These are phyloP conservation scores for Prunus dulcis DNA, from an alignment of 306 rosid species.

Conservation along the genomic window DNA sequence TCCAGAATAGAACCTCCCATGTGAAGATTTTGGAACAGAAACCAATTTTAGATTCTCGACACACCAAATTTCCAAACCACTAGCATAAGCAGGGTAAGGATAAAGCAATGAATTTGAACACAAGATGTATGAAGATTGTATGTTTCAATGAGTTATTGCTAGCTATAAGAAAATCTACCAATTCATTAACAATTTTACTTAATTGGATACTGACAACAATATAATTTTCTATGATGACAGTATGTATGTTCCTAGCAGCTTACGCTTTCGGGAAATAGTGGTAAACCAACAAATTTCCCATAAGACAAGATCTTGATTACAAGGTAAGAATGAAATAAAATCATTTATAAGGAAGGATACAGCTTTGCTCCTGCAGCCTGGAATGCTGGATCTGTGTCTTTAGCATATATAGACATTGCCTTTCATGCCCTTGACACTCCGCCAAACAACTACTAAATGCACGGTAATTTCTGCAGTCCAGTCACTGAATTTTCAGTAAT, in stretches of 20 bases:
- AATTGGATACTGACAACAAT: not conserved
- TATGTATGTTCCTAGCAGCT: not conserved
- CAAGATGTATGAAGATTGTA: not conserved
- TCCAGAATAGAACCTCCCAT: constrained; percentile 78
- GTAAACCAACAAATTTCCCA: not conserved
- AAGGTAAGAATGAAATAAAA: constrained; percentile 13
- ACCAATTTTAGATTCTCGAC: constrained; percentile 69
- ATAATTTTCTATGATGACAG: not conserved
- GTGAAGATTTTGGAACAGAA: constrained; percentile 55
- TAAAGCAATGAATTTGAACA: constrained; percentile 31
- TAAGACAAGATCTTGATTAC: too few species aligned
- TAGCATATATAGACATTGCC: constrained; percentile 60
- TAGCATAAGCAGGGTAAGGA: constrained; percentile 46
- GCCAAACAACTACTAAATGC: constrained; percentile 4
- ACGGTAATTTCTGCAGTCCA: constrained; percentile 35
- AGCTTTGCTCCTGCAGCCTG: constrained; percentile 71
- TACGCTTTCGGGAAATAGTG: not conserved
- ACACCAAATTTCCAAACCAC: constrained; percentile 96
- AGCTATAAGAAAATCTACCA: not conserved
- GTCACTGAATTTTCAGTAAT: constrained; percentile 14
- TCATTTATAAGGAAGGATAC: constrained; percentile 62
- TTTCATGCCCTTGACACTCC: constrained; percentile 38
- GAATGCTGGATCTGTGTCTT: constrained; percentile 74
- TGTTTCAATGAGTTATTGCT: not conserved
- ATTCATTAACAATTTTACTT: not conserved